A percentile compares a stretch with the other conserved stretches of the same genome.
phyloP scores from a whole-genome alignment of 768 basidiomycete genomes.

The Lactarius indigo region DNA sequence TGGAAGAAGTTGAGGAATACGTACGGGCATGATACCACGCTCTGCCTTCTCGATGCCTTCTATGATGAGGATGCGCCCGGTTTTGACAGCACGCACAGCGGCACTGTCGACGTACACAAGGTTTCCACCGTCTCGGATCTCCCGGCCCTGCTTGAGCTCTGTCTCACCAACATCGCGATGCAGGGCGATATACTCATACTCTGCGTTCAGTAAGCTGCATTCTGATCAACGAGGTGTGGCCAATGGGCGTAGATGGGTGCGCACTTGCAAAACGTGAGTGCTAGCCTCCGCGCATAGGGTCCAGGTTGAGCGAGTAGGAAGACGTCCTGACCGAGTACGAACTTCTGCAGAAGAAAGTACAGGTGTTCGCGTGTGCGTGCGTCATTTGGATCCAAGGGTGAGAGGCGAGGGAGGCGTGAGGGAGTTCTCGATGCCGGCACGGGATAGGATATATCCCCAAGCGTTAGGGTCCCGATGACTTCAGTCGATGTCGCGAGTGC shows the following conservation, averaged over 20 bases:
- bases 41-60: conserved; percentile 73
- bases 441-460: conserved; percentile 55
- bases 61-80: conserved; percentile 59
- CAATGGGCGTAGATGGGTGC: conserved; percentile 8
- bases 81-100: conserved; percentile 61
- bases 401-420: conserved; percentile 44
- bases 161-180: conserved; percentile 72
- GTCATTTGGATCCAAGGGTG: conserved; percentile 50
- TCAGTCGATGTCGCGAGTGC: conserved; percentile 41
- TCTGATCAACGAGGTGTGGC: conserved; percentile 3
- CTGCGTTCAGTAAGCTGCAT: conserved; percentile 54
- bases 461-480: conserved; percentile 51
- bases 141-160: conserved; percentile 66
- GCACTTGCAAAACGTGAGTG: conserved; percentile 61
- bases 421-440: conserved; percentile 48
- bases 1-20: conserved; percentile 24
- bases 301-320: conserved; percentile 66
- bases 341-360: conserved; percentile 66
- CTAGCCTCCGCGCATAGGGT: conserved; percentile 59
- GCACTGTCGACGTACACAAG: conserved; percentile 67
- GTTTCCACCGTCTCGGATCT: conserved; percentile 58
- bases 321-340: conserved; percentile 61
- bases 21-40: conserved; percentile 66
- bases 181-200: conserved; percentile 65
- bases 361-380: conserved; percentile 54